These are phyloP conservation scores for Coemansia sp. DNA, from an alignment of 192 early-diverging fungal genomes.

Conservation along the genomic window DNA sequence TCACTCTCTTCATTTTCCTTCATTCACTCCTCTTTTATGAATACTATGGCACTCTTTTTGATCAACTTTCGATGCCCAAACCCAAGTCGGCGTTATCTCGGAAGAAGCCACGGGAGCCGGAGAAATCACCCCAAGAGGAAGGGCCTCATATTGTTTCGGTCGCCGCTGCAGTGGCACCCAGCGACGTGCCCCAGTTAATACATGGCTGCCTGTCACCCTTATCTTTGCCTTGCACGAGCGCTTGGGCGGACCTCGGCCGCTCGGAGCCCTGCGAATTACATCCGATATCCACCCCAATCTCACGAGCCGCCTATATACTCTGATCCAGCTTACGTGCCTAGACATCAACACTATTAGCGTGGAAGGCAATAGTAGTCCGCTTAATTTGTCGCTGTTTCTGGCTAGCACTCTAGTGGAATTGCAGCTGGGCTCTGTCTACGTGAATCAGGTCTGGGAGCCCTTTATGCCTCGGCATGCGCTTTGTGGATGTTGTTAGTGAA, in stretches of 20 bases:
- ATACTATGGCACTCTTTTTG: background rate
- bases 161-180: background rate
- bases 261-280: background rate
- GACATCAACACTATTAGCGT: background rate
- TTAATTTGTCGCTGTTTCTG: background rate
- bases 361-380: background rate
- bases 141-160: background rate
- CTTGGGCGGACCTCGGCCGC: background rate
- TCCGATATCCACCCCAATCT: slow-evolving; percentile 2
- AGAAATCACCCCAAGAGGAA: background rate
- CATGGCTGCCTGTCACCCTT: background rate
- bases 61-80: background rate
- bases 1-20: background rate
- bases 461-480: slow-evolving; percentile 11
- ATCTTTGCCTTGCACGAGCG: background rate
- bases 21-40: background rate
- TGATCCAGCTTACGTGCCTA: background rate
- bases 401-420: slow-evolving; percentile 9
- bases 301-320: background rate
- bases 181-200: background rate
- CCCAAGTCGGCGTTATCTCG: background rate
- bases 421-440: background rate
- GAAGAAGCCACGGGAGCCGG: background rate
- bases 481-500: background rate
- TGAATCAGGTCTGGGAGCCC: background rate